Evolutionary conservation across 2,329 filamentous ascomycete genomes (phyloP).

Genomic region (Davidsoniella virescens): DNA sequence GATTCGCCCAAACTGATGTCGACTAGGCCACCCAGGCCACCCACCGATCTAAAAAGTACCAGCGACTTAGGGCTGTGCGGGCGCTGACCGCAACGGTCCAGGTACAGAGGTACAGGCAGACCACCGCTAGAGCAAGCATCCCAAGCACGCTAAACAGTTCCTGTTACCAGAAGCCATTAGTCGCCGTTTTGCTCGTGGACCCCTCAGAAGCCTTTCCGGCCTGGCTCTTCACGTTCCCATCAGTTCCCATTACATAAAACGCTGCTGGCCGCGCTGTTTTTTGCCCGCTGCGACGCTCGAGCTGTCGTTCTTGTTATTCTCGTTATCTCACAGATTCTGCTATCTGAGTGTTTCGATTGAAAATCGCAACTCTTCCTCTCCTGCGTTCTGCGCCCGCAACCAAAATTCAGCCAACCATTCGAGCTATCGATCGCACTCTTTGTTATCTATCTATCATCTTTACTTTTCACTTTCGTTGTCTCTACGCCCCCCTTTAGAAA

Average conservation of each 20-base stretch:
- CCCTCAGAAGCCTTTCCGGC: background rate
- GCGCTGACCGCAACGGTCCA: background rate
- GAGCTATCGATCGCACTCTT: too few relatives aligned
- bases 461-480: too few relatives aligned
- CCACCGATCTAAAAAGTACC: background rate
- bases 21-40: background rate
- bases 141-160: too few relatives aligned
- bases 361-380: slow-evolving; percentile 10
- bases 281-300: slow-evolving; percentile 9
- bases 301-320: slow-evolving; percentile 7
- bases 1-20: too few relatives aligned
- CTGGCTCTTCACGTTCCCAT: slow-evolving; percentile 11
- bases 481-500: too few relatives aligned
- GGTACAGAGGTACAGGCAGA: background rate
- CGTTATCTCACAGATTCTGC: slow-evolving; percentile 11
- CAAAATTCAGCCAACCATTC: slow-evolving; percentile 16
- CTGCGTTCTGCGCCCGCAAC: slow-evolving; percentile 23
- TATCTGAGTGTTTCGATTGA: slow-evolving; percentile 8
- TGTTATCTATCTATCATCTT: too few relatives aligned
- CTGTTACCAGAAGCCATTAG: too few relatives aligned
- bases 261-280: slow-evolving; percentile 10
- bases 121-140: too few relatives aligned
- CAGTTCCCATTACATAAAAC: slow-evolving; percentile 16
- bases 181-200: too few relatives aligned
- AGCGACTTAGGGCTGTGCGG: slow-evolving; percentile 3